Evolutionary conservation across 179 eudicot genomes (phyloP).

Genomic region (Nepenthes alata): DNA sequence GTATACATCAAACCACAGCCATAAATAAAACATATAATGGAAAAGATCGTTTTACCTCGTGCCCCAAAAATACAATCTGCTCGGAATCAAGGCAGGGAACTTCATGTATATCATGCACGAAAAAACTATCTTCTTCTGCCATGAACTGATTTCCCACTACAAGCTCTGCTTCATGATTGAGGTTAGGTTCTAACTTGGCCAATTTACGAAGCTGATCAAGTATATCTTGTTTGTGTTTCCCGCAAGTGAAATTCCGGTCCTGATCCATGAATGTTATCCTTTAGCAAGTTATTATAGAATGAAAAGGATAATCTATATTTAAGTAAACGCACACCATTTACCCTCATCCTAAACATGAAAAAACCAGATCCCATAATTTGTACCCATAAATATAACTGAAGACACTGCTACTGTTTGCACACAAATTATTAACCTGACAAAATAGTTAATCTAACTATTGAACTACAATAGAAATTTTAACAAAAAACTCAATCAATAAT

Average conservation of each 20-base stretch:
- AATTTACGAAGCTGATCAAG: constrained; percentile 56
- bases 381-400: not conserved
- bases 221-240: constrained; percentile 67
- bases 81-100: constrained; percentile 19
- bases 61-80: constrained; percentile 14
- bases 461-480: no score
- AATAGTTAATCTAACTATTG: no score
- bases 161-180: constrained; percentile 19
- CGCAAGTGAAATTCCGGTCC: constrained; percentile 75
- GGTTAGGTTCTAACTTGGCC: constrained; percentile 44
- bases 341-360: not conserved
- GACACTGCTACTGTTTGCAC: no score
- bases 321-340: no score
- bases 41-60: constrained; percentile 32
- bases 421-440: no score
- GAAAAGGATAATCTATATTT: no score
- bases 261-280: constrained; percentile 10
- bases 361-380: not conserved
- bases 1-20: no score
- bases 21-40: constrained; percentile 2
- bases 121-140: constrained; percentile 21
- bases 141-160: constrained; percentile 11
- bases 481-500: no score
- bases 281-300: constrained; percentile 7
- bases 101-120: constrained; percentile 9